Base-by-base conservation (phyloP, 2,329 filamentous ascomycete species). In the Fusarium verticillioides region DNA sequence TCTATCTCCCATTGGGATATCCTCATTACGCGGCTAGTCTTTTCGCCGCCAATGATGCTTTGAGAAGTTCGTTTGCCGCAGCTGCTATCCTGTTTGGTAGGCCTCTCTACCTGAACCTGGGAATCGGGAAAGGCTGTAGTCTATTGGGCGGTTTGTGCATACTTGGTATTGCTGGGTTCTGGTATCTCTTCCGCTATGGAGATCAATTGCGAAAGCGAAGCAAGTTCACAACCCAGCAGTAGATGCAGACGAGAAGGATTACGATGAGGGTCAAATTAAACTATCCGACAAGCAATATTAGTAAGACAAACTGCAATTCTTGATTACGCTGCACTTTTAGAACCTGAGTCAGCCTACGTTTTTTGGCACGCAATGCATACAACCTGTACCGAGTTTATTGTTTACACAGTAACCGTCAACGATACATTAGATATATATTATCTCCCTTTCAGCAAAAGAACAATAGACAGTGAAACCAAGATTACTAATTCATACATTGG, bases 401-500 rank as follows among this genome's bases (percentile, higher is more conserved):
- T 4, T 15, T 9, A 36, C 15, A 36, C 34, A 36, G 34, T 16
- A 36, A 18, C 16, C 34, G 15, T 18, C 4, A 9, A 18, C 16
- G 3, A 36, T 36, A 36, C 1, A 16, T 36, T 36, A 36, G 15
- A 9, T 16, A 16, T 16, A 0, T 36, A 36, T 36, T 16, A 36
- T 36, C 1, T 16, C 15, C 8, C 15, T 36, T 16, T 36, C 34
- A 34, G 34, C 34, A 16, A 1, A 13, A 34, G 34, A 2, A 36
- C 15, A 3, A 15, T 34, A 6, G 13, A 15, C 13, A 34, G 34
- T 8, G 15, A 16, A 9, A 36, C 3, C 15, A 36, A 36, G 9
- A 18, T 9, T 18, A 1, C 0, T 9, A 0, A n/a, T 2, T n/a
- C 3, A 15, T n/a, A 3, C 2, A 6, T 15, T 1, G 8, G 39